These are phyloP conservation scores for Colletotrichum sojae DNA, from an alignment of 2,329 filamentous ascomycete species.

Conservation along the genomic window DNA sequence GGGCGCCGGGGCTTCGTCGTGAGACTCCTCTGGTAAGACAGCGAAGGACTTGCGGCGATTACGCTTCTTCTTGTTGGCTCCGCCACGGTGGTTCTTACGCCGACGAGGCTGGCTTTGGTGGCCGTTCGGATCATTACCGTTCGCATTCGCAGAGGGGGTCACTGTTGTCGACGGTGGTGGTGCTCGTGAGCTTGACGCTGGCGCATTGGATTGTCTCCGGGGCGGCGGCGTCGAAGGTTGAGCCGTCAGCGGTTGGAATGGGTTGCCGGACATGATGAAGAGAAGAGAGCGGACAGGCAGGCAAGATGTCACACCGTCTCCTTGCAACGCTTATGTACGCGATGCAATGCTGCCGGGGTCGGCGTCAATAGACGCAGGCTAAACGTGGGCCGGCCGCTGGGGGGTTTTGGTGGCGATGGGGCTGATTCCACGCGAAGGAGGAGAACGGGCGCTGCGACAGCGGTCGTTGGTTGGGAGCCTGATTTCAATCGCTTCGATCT, in stretches of 20 bases:
- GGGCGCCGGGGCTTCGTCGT: slow-evolving; percentile 52
- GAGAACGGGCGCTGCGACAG: background rate
- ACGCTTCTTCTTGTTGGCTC: slow-evolving; percentile 84
- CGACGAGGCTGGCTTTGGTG: slow-evolving; percentile 41
- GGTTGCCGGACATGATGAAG: slow-evolving; percentile 51
- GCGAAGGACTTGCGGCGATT: slow-evolving; percentile 86
- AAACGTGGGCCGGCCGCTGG: slow-evolving; percentile 24
- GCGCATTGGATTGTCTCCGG: slow-evolving; percentile 30
- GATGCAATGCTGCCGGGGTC: slow-evolving; percentile 27
- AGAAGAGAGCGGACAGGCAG: background rate
- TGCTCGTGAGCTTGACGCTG: slow-evolving; percentile 38
- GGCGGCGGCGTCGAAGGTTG: slow-evolving; percentile 33
- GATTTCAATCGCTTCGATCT: background rate
- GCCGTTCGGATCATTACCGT: slow-evolving; percentile 36
- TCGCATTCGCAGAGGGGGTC: slow-evolving; percentile 24
- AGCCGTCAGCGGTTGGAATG: slow-evolving; percentile 46
- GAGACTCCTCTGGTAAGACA: slow-evolving; percentile 69
- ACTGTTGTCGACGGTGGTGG: slow-evolving; percentile 23
- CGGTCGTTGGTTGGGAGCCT: slow-evolving; percentile 9
- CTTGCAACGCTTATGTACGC: slow-evolving; percentile 27
- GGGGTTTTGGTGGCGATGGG: slow-evolving; percentile 34
- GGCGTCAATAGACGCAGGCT: slow-evolving; percentile 30
- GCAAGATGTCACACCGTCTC: slow-evolving; percentile 26
- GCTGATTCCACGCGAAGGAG: slow-evolving; percentile 36
- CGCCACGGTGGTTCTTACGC: slow-evolving; percentile 82